Evolutionary conservation across 306 rosid species (phyloP), one percentile per base, ranked within the genome.

Genomic region (Vachellia pachyceras): DNA sequence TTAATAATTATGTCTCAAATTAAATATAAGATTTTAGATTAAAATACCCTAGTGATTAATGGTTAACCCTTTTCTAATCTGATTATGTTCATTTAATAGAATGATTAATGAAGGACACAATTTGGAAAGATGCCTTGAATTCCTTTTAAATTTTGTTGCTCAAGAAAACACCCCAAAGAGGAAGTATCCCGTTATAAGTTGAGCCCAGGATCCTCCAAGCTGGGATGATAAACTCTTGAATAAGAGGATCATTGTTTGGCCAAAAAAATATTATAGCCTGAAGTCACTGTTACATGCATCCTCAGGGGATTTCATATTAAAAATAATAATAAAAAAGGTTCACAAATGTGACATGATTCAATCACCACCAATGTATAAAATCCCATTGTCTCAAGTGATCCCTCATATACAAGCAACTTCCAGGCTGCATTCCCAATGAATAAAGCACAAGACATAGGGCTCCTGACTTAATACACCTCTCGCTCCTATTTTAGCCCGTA

Each of bases 371-470:
- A 39, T 23, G 23, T n/a, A 3, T n/a, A 41, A 25, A 69, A 44
- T 20, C 12, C n/a, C 49, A 40, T 37, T 39, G 18, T 20, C 25
- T 23, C 8, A 68, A 40, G 72, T 5, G 8, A 40, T 39, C 47
- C 3, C 44, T 65, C 72, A n/a, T 17, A 66, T 17, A 15, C 72
- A 65, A 77, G 40, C 77, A 72, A 63, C 46, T 23, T 14, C 69
- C 52, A 73, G 54, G 57, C 77, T 77, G 70, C 74, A 76, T 81
- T 77, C n/a, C 74, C 74, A 76, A 72, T 67, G 76, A 67, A 72
- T 72, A n/a, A 66, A 72, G 41, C 85, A 81, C 42, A 12, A 10
- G 73, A 45, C 22, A 35, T 22, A 10, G 44, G 42, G 57, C 76
- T 77, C 33, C 50, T 44, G 5, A 44, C 57, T 71, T 63, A 44